Evolutionary conservation across 1,284 basidiomycete genomes (phyloP), one percentile per base, ranked within the genome.

Genomic region (Rhodotorula sp.): DNA sequence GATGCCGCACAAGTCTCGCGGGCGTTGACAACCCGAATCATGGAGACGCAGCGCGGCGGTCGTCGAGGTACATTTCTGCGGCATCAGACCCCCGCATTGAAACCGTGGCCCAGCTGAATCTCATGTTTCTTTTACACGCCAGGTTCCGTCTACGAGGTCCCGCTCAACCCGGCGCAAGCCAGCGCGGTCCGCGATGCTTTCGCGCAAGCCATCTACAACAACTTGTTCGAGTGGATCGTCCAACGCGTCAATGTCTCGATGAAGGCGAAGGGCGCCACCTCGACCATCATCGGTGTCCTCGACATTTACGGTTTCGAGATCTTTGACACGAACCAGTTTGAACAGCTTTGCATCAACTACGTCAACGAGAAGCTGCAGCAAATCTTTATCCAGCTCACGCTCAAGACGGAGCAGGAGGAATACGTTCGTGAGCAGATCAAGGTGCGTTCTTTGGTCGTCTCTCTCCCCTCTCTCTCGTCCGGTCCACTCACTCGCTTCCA

Each of bases 341-440:
- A 98, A 80, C 94, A 99, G 82, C 87, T 99, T 29, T 99, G 96
- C 84, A 99, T 99, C 86, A 99, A 99, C 84, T 99, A 99, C 79
- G 96, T 99, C 84, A 99, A 99, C 85, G 96, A 99, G 83, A 98
- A 98, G 82, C 86, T 82, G 37, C 78, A 79, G 69, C 96, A 99
- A 81, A 97, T 99, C 80, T 99, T 99, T 82, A 99, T 99, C 79
- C 95, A 99, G 81, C 85, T 99, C 62, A 99, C 96, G 0, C 85
- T 99, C 78, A 99, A 99, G 84, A 94, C 95, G 20, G 96, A 99
- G 81, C 96, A 99, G 82, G 96, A 99, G 80, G 96, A 99, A 83
- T 99, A 99, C 79, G 93, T 95, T 29, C 87, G 91, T 71, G 95
- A 99, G 81, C 91, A 96, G 82, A 99, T 99, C 84, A 92, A 97